Percentiles rank a stretch among this genome's conserved stretches.
These are phyloP conservation scores for Globisporangium ultimum DNA, from an alignment of 352 stramenopile genomes.

Conservation along the genomic window DNA sequence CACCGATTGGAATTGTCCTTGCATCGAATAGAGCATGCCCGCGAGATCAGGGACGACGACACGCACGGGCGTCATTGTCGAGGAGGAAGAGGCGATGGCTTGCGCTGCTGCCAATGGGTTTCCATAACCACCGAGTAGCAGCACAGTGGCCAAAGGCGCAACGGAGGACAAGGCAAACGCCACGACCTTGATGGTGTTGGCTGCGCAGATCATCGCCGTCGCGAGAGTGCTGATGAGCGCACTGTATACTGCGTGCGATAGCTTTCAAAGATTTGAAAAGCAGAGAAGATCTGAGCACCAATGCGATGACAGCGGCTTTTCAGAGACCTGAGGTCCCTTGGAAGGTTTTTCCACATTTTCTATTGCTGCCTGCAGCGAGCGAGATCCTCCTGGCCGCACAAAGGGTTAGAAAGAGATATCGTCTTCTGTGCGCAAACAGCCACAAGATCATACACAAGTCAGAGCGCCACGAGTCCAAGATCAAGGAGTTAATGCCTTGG, in stretches of 20 bases:
- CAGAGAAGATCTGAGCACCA: too few relatives aligned
- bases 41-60: constrained; percentile 26
- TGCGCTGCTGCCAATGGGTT: neutral
- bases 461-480: too few relatives aligned
- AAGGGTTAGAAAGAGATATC: too few relatives aligned
- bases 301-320: neutral
- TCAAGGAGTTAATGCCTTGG: too few relatives aligned
- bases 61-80: constrained; percentile 3
- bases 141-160: neutral
- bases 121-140: neutral
- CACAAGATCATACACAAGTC: too few relatives aligned
- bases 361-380: neutral
- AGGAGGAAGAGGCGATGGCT: constrained; percentile 19
- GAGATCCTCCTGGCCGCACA: neutral
- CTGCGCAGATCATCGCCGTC: too few relatives aligned
- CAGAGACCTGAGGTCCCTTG: neutral
- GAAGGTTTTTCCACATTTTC: neutral
- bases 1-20: constrained; percentile 8
- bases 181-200: too few relatives aligned
- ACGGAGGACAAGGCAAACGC: too few relatives aligned
- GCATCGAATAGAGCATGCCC: constrained; percentile 24
- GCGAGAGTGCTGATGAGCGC: too few relatives aligned
- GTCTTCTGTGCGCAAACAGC: too few relatives aligned
- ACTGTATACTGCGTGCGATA: too few relatives aligned
- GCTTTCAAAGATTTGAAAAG: too few relatives aligned